These are phyloP conservation scores for Nigrospora osmanthi DNA, from an alignment of 2,329 filamentous ascomycete genomes.

Conservation along the genomic window DNA sequence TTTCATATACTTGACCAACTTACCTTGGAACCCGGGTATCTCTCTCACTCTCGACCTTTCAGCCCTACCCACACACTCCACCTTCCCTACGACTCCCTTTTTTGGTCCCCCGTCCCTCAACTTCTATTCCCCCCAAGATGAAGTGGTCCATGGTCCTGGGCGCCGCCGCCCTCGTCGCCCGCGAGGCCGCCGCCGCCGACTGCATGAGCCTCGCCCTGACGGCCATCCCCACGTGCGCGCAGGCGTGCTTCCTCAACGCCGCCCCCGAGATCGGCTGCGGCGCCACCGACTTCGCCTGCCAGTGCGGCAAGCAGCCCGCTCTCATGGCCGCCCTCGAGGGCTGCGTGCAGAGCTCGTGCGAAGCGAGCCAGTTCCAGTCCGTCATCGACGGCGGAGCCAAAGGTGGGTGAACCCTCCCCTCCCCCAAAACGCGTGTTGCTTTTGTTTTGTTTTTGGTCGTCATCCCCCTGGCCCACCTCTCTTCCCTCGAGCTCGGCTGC, in stretches of 20 bases:
- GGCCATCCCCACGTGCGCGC: constrained; percentile 20
- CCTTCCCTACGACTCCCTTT: no score
- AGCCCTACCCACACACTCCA: no score
- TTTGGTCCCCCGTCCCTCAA: no score
- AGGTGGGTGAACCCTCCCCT: constrained; percentile 9
- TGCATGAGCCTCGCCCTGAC: constrained; percentile 6
- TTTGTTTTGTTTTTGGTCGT: no score
- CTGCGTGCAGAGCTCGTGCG: constrained; percentile 18
- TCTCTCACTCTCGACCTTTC: no score
- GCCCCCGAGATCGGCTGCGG: constrained; percentile 19
- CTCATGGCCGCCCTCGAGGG: constrained; percentile 22
- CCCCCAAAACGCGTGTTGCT: no score
- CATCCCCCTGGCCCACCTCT: no score
- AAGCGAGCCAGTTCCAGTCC: constrained; percentile 14
- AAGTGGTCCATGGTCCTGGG: no score
- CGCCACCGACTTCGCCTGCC: constrained; percentile 21
- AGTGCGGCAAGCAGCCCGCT: constrained; percentile 19
- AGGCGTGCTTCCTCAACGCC: constrained; percentile 20
- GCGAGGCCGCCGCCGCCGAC: neutral
- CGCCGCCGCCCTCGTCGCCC: neutral
- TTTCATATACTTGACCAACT: no score
- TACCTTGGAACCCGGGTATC: no score
- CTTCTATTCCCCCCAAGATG: no score
- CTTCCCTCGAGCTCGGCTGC: no score
- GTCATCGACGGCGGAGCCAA: constrained; percentile 21